Percentiles rank a stretch among this genome's conserved stretches.
Conservation (phyloP, 768 basidiomycete species). For the Suillus lakei region DNA sequence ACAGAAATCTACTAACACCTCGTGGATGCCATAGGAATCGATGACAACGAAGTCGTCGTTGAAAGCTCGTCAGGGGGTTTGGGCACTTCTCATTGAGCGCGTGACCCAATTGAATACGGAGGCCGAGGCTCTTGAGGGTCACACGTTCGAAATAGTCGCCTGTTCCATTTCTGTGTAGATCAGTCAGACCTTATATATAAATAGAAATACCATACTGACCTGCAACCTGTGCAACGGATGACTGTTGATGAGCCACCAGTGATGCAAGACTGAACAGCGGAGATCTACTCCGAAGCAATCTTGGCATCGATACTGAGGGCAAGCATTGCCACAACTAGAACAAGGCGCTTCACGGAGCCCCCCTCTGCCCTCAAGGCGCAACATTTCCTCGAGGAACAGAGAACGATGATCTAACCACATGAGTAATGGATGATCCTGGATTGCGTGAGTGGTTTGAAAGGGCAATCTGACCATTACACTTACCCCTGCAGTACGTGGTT, state of each 20-base stretch:
- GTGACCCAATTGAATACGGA: conserved; percentile 29
- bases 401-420: conserved; percentile 8
- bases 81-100: conserved; percentile 15
- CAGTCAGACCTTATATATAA: neutral
- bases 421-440: conserved; percentile 1
- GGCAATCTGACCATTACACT: conserved; percentile 8
- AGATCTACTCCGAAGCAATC: conserved; percentile 3
- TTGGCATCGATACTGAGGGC: neutral
- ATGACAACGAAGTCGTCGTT: conserved; percentile 25
- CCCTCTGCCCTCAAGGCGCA: conserved; percentile 12
- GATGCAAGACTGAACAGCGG: conserved; percentile 3
- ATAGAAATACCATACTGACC: conserved; percentile 2
- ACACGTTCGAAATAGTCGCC: conserved; percentile 18
- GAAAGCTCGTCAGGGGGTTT: neutral
- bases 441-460: conserved; percentile 34
- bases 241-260: neutral
- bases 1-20: conserved; percentile 20
- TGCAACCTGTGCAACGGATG: conserved; percentile 10
- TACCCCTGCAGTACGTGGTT: no score
- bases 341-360: neutral
- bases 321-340: neutral
- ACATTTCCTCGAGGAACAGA: conserved; percentile 12
- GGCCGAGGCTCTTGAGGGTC: conserved; percentile 21
- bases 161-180: conserved; percentile 22
- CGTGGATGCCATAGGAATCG: conserved; percentile 28